These are phyloP conservation scores for Lotus japonicus DNA, from an alignment of 306 rosid genomes.

Conservation along the genomic window DNA sequence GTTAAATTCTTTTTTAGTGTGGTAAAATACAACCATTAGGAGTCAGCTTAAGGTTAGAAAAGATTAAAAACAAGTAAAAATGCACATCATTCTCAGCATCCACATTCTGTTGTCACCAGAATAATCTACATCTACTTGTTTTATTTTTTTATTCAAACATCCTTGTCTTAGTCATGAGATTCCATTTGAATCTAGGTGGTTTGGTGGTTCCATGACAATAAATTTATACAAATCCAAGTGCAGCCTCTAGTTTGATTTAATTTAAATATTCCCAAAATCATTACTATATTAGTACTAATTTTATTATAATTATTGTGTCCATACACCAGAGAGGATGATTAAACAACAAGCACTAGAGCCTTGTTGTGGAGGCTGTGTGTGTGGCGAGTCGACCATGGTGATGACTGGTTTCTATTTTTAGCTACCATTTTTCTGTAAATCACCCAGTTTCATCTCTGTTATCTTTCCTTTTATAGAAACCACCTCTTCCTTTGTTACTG, in stretches of 20 bases:
- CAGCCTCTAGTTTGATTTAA: not conserved
- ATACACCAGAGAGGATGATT: not conserved
- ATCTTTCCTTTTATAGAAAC: constrained; percentile 10
- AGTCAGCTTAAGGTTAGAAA: constrained; percentile 8
- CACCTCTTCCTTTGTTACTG: not conserved
- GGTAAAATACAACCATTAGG: constrained; percentile 6
- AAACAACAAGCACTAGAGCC: not conserved
- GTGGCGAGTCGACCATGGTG: not conserved
- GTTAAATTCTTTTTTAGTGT: not conserved
- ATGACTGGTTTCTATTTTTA: constrained; percentile 24
- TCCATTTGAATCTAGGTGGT: constrained; percentile 9
- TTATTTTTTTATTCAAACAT: not conserved
- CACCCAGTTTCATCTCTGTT: not conserved
- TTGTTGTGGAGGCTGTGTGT: not conserved
- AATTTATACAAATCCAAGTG: not conserved
- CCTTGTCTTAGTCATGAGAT: constrained; percentile 20
- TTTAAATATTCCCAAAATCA: too few relatives aligned
- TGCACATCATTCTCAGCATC: constrained; percentile 16
- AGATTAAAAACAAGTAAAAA: not conserved
- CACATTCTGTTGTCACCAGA: constrained; percentile 16
- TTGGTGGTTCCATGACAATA: not conserved
- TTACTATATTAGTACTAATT: too few relatives aligned
- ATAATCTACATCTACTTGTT: not conserved
- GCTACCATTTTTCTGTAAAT: constrained; percentile 6
- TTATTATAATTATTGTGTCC: too few relatives aligned